Base-by-base conservation (phyloP, 352 stramenopile genomes). In the Globisporangium yorkense region DNA sequence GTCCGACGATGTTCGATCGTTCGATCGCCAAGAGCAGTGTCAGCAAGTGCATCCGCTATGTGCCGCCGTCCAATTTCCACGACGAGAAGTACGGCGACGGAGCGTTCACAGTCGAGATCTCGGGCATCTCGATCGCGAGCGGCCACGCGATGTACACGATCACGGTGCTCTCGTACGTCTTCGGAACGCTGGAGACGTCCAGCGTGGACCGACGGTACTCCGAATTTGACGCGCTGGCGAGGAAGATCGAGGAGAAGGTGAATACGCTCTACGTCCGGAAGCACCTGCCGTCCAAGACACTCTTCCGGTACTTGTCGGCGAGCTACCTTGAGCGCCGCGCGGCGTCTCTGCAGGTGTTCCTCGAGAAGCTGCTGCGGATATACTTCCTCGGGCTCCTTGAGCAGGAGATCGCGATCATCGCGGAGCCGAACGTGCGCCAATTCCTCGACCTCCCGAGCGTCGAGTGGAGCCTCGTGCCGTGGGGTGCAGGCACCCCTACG, bases 61-160 rank as follows among this genome's bases (percentile, higher is more conserved):
- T 93, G 16, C 63, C 73, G 39, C 79, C 84, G 0, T 64, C 57
- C 10, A 72, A 65, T 27, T 93, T 83, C 80, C 37, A 68, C 20
- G 39, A 71, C 4, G 67, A 86, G 7, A 66, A 66, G n/a, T 66
- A 61, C n/a, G 69, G 52, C 0, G 70, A 82, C 5, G 77, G 80
- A 9, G 70, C 69, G 2, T 93, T 93, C 58, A 91, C 84, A 0
- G 74, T 89, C 18, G 79, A 91, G 57, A 77, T 91, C 41, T 78
- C 77, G 2, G 70, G 74, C 18, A 71, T 91, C 13, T 63, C 75
- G 2, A 63, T 88, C 35, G 52, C 69, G 2, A 68, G 80, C 27
- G 74, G 65, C 0, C 59, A 76, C 12, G 83, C 79, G 3, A 77
- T 67, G 24, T 93, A 78, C 63, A 70, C 69, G 0, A 83, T 93